A percentile compares a stretch with the other conserved stretches of the same genome.
Conservation (phyloP, 345 rosid genomes). For the Nephelium lappaceum region DNA sequence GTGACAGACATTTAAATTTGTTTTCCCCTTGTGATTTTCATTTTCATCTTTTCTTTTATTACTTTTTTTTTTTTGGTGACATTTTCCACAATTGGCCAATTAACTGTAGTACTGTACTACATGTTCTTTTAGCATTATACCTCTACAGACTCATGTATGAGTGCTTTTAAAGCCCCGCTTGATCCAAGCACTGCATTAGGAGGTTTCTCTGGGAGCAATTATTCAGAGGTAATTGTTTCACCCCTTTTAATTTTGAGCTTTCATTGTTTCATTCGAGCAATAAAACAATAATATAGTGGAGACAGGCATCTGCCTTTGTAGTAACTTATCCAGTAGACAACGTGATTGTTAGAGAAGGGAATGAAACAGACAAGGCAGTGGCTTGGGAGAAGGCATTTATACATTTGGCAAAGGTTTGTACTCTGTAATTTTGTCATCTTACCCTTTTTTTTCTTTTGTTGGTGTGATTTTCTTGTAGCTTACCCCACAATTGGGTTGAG, state of each 20-base stretch:
- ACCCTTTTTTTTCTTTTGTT: background rate
- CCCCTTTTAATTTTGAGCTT: slow-evolving; percentile 14
- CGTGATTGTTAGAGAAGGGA: slow-evolving; percentile 61
- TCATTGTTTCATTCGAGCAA: slow-evolving; percentile 12
- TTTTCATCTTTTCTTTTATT: background rate
- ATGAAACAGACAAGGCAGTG: slow-evolving; percentile 68
- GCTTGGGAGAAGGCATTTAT: slow-evolving; percentile 99
- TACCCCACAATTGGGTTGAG: background rate
- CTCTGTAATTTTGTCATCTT: slow-evolving; percentile 8
- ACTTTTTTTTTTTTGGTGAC: no score
- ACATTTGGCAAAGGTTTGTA: slow-evolving; percentile 76
- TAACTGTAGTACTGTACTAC: slow-evolving; percentile 17
- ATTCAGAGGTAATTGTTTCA: slow-evolving; percentile 65
- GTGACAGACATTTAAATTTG: background rate
- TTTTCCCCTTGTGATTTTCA: background rate
- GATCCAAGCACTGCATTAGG: slow-evolving; percentile 96
- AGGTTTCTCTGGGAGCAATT: slow-evolving; percentile 88
- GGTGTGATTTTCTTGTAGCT: slow-evolving; percentile 13
- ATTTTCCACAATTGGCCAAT: slow-evolving; percentile 11
- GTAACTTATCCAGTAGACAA: slow-evolving; percentile 96
- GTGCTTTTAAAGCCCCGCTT: slow-evolving; percentile 96
- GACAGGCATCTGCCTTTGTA: slow-evolving; percentile 94
- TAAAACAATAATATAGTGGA: slow-evolving; percentile 29
- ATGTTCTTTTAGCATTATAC: slow-evolving; percentile 74
- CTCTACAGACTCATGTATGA: slow-evolving; percentile 82